Conservation (phyloP, 305 asterid species). For the Fraxinus platypoda region DNA sequence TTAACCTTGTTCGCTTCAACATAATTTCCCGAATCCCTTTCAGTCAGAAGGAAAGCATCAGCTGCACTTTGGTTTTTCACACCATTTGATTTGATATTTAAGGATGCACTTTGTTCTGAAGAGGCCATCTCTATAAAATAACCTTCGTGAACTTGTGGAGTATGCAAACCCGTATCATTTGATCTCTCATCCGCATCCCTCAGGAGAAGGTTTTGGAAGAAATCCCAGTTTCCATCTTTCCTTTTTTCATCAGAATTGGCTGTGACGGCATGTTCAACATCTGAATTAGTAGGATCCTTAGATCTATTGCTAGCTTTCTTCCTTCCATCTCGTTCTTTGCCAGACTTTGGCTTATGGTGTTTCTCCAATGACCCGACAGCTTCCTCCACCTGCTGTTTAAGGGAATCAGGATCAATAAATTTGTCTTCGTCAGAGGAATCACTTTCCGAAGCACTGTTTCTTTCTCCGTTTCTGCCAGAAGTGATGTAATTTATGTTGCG, state of each 20-base stretch:
- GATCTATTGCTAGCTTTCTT: constrained; percentile 34
- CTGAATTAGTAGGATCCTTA: constrained; percentile 26
- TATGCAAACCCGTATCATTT: constrained; percentile 28
- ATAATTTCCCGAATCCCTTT: constrained; percentile 32
- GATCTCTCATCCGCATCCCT: constrained; percentile 49
- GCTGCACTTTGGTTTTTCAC: constrained; percentile 34
- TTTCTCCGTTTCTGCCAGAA: constrained; percentile 47
- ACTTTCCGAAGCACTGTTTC: constrained; percentile 33
- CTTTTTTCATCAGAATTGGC: constrained; percentile 37
- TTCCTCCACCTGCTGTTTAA: constrained; percentile 59
- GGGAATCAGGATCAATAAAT: constrained; percentile 42
- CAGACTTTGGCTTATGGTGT: constrained; percentile 45
- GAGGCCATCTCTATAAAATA: constrained; percentile 20
- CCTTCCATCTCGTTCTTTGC: constrained; percentile 35
- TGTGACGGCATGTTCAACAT: constrained; percentile 28
- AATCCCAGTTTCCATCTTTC: constrained; percentile 62
- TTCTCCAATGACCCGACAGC: constrained; percentile 57
- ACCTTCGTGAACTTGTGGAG: constrained; percentile 34
- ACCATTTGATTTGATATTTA: constrained; percentile 25
- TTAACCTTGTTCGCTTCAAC: constrained; percentile 15
- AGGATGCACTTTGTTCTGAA: constrained; percentile 28
- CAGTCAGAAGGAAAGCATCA: constrained; percentile 50
- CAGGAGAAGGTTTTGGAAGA: constrained; percentile 74
- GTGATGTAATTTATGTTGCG: constrained; percentile 83
- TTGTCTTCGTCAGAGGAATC: constrained; percentile 50